Evolutionary conservation across 306 rosid species (phyloP).

Genomic region (Castanea crenata): DNA sequence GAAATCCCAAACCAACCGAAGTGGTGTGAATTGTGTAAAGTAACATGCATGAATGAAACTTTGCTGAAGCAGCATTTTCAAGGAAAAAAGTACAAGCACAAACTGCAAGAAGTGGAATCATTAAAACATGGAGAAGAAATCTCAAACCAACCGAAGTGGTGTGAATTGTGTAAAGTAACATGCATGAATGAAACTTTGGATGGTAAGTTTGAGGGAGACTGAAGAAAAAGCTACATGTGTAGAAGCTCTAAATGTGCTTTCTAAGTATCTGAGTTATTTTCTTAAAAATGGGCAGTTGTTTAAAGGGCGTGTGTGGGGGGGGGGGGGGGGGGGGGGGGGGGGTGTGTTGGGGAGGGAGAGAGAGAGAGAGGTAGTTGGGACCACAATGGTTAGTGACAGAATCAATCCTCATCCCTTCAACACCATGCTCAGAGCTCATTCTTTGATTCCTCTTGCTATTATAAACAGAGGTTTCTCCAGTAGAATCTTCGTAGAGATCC

Average conservation of each 20-base stretch:
- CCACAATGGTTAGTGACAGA: slow-evolving; percentile 52
- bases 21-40: too few species aligned
- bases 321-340: too few species aligned
- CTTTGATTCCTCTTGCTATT: slow-evolving; percentile 46
- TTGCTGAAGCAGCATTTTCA: too few species aligned
- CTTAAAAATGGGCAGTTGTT: background rate
- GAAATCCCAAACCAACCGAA: too few species aligned
- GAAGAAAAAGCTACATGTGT: background rate
- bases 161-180: too few species aligned
- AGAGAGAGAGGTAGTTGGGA: background rate
- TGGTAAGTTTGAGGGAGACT: background rate
- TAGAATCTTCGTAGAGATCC: slow-evolving; percentile 60
- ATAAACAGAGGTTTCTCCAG: slow-evolving; percentile 46
- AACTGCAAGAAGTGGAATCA: too few species aligned
- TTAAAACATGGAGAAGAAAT: too few species aligned
- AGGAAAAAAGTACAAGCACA: too few species aligned
- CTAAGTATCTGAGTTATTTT: background rate
- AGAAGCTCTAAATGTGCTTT: too few species aligned
- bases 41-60: too few species aligned
- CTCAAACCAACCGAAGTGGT: too few species aligned
- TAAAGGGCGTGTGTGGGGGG: too few species aligned
- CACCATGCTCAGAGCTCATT: slow-evolving; percentile 43
- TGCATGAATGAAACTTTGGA: background rate
- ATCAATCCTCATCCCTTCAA: slow-evolving; percentile 54
- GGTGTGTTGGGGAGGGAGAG: background rate